Conservation (phyloP, 495 filamentous ascomycete species). For the Tuber indicum region DNA sequence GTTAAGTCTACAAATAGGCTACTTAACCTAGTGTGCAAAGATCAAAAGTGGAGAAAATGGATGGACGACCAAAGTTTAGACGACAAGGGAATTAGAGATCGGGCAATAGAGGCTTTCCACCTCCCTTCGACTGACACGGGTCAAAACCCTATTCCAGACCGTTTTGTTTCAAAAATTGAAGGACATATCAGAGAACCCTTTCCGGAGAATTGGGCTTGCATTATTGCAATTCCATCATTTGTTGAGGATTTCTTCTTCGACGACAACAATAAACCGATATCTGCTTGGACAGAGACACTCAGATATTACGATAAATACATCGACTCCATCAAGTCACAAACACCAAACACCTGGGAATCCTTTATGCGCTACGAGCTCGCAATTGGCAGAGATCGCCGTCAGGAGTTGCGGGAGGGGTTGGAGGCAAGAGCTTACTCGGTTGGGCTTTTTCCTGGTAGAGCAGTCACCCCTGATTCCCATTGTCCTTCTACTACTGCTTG, state of each 20-base stretch:
- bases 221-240: not conserved
- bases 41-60: not conserved
- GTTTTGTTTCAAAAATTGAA: not conserved
- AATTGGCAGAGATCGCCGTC: not conserved
- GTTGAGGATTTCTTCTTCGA: not conserved
- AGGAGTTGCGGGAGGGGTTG: not conserved
- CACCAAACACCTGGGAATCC: not conserved
- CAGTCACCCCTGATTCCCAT: not conserved
- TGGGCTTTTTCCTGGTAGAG: not conserved
- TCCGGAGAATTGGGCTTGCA: not conserved
- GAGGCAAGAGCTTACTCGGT: not conserved
- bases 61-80: not conserved
- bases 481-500: not conserved
- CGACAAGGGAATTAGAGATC: not conserved
- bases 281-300: not conserved
- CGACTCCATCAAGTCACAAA: not conserved
- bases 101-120: not conserved
- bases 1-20: not conserved
- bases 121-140: not conserved
- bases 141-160: not conserved
- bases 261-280: not conserved
- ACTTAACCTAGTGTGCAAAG: not conserved
- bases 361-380: slow-evolving; percentile 1
- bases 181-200: not conserved
- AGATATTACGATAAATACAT: not conserved